phyloP scores from a whole-genome alignment of 1,284 basidiomycete species.

The Pyrrhoderma noxium region DNA sequence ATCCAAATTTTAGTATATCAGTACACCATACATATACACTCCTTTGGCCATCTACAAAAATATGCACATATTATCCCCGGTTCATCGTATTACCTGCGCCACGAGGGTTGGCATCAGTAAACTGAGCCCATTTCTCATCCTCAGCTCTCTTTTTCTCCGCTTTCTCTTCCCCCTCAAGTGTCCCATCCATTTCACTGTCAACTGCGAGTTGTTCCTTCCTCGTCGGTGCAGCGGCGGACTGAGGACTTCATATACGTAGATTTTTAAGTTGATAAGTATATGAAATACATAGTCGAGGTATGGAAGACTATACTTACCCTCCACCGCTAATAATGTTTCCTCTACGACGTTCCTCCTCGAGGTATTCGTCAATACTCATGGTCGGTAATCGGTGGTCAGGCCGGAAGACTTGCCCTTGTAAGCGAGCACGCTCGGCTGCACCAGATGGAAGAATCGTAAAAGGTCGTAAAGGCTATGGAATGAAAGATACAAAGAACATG shows the following conservation, averaged over 20 bases:
- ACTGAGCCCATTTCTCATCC: slow-evolving; percentile 84
- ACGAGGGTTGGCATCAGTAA: slow-evolving; percentile 71
- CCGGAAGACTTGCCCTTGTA: slow-evolving; percentile 80
- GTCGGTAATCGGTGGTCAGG: slow-evolving; percentile 85
- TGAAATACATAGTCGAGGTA: too few relatives aligned
- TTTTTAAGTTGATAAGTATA: slow-evolving; percentile 16
- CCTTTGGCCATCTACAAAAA: slow-evolving; percentile 13
- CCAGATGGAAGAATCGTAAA: slow-evolving; percentile 86
- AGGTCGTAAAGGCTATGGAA: slow-evolving; percentile 63
- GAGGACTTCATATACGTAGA: slow-evolving; percentile 40
- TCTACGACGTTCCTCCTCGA: slow-evolving; percentile 76
- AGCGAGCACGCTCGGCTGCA: slow-evolving; percentile 54
- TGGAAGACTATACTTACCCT: too few relatives aligned
- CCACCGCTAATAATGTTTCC: slow-evolving; percentile 86
- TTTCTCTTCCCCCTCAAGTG: slow-evolving; percentile 59
- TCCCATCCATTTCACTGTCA: slow-evolving; percentile 82
- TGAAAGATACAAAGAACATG: slow-evolving; percentile 3
- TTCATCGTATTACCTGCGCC: slow-evolving; percentile 96
- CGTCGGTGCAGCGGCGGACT: slow-evolving; percentile 60
- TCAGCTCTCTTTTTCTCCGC: slow-evolving; percentile 72
- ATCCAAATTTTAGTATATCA: background rate
- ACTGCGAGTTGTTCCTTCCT: slow-evolving; percentile 70
- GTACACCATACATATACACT: slow-evolving; percentile 15
- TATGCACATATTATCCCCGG: slow-evolving; percentile 49
- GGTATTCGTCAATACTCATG: slow-evolving; percentile 95